A percentile compares a stretch with the other conserved stretches of the same genome.
phyloP scores from a whole-genome alignment of 2,329 filamentous ascomycete genomes.

The Bipolaris sorokiniana region DNA sequence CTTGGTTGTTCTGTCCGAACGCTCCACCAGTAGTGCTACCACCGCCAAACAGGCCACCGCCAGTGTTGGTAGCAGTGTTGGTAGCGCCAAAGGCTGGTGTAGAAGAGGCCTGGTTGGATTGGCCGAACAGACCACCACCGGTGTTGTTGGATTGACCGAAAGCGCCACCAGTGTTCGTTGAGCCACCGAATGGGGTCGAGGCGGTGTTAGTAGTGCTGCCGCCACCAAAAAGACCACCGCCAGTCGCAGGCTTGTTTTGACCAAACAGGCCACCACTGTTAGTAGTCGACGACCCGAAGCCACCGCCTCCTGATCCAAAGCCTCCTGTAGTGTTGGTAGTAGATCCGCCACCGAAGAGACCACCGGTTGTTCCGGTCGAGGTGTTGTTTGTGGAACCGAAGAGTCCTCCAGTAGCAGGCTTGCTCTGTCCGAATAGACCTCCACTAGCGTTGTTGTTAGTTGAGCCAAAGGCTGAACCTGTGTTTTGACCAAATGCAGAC shows the following conservation, averaged over 20 bases:
- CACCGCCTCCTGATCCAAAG: constrained; percentile 40
- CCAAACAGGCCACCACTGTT: constrained; percentile 58
- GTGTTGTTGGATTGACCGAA: constrained; percentile 39
- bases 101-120: constrained; percentile 34
- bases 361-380: constrained; percentile 36
- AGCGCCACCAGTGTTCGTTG: constrained; percentile 29
- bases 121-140: constrained; percentile 47
- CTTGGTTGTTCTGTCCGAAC: constrained; percentile 43
- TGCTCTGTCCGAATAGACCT: constrained; percentile 45
- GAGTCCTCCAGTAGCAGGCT: constrained; percentile 44
- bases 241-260: constrained; percentile 43
- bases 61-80: constrained; percentile 35
- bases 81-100: constrained; percentile 38
- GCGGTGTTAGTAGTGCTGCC: constrained; percentile 34
- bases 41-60: constrained; percentile 38
- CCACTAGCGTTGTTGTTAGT: constrained; percentile 38
- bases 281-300: constrained; percentile 40
- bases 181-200: constrained; percentile 33
- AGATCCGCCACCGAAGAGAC: constrained; percentile 45
- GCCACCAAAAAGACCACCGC: constrained; percentile 44
- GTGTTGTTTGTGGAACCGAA: constrained; percentile 48
- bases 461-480: constrained; percentile 35
- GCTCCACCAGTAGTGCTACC: constrained; percentile 32
- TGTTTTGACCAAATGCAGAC: constrained; percentile 45
- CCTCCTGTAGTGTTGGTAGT: constrained; percentile 37